These are phyloP conservation scores for Actinomortierella ambigua DNA, from an alignment of 371 early-diverging fungal species.

Conservation along the genomic window DNA sequence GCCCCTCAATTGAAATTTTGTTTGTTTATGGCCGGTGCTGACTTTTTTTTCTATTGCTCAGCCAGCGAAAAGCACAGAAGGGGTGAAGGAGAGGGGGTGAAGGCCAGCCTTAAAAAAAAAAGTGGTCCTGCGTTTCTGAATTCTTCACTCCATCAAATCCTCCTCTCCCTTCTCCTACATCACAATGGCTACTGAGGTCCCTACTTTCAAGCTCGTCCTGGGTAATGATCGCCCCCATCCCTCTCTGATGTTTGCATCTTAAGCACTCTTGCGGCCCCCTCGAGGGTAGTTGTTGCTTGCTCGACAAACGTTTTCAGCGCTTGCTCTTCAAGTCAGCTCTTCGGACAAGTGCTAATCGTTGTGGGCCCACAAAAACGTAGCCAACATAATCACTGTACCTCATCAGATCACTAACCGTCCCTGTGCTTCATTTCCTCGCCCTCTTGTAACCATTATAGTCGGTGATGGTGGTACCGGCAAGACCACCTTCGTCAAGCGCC, in stretches of 20 bases:
- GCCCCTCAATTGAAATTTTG: no score
- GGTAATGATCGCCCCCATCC: constrained; percentile 47
- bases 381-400: constrained; percentile 6
- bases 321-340: constrained; percentile 4
- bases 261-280: neutral
- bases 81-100: no score
- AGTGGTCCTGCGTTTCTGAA: no score
- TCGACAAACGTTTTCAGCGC: neutral
- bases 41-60: no score
- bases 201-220: constrained; percentile 88
- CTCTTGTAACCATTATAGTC: constrained; percentile 59
- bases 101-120: no score
- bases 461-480: constrained; percentile 99
- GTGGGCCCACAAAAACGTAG: neutral
- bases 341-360: neutral
- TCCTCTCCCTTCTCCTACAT: neutral
- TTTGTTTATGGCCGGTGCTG: no score
- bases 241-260: neutral
- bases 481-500: constrained; percentile 99
- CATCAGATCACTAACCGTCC: constrained; percentile 11
- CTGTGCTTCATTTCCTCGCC: neutral
- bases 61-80: no score
- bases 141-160: neutral
- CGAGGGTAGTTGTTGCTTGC: neutral
- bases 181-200: constrained; percentile 36